Base-by-base conservation (phyloP, 306 rosid species). In the Argentina anserina region DNA sequence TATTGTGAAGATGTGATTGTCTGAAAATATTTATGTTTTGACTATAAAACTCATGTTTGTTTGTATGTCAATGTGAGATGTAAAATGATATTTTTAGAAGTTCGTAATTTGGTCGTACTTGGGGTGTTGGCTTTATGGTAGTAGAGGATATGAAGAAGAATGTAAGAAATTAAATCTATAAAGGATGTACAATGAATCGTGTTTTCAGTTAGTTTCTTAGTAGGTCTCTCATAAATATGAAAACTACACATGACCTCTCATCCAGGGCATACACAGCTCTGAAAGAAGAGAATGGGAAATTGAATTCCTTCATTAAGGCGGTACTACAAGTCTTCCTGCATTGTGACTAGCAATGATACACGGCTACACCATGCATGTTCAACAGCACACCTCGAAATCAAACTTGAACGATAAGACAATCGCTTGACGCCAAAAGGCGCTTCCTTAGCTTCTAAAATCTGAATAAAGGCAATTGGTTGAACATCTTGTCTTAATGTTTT, bases 181-280 rank as follows among this genome's bases (percentile, higher is more conserved):
- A 36, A 21, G 9, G 26, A 56, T 8, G 75, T 70, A 14, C 37
- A 39, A n/a, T 17, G 65, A 20, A 25, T 53, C 53, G 43, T 29
- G 50, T 14, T 23, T 71, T 18, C 18, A 39, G 28, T 55, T 55
- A 18, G 6, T 7, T 61, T 71, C 64, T 52, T 36, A 40, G 20
- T 55, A 23, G 37, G 64, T 52, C 37, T 52, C 49, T 36, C 64
- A 71, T 71, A 55, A 71, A 55, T 71, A 71, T 55, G 66, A 25
- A 37, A 71, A 71, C 53, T 37, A 40, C 75, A 25, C 50, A 71
- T 71, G 25, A 53, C 75, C 66, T 71, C 66, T 71, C 52, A 39
- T 71, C 75, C 53, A 55, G 37, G 75, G 75, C 75, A 26, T 31
- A 9, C 49, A 70, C 67, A 9, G 31, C 9, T 17, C 74, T 36